Conservation (phyloP, 192 early-diverging fungal genomes). For the Linnemannia hyalina region DNA sequence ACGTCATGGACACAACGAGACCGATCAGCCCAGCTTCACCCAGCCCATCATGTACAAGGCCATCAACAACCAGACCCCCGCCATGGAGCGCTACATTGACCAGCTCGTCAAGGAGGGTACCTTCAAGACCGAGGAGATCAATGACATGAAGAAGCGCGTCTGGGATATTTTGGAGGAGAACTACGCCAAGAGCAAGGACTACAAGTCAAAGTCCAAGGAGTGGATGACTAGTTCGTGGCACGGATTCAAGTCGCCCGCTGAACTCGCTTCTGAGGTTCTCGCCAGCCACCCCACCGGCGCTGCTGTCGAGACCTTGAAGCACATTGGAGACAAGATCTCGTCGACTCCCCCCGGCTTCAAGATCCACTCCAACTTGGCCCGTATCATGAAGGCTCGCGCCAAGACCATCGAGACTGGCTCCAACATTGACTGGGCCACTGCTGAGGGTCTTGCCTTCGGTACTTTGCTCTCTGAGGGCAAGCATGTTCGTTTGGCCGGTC, state of each 20-base stretch:
- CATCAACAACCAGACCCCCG: constrained; percentile 88
- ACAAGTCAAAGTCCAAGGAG: constrained; percentile 90
- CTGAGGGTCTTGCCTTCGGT: constrained; percentile 94
- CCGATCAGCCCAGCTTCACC: constrained; percentile 98
- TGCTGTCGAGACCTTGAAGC: constrained; percentile 76
- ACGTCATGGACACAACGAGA: constrained; percentile 98
- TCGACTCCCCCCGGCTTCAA: constrained; percentile 88
- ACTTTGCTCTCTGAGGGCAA: constrained; percentile 91
- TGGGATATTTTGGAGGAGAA: constrained; percentile 95
- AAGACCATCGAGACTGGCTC: constrained; percentile 83
- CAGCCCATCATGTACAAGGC: constrained; percentile 97
- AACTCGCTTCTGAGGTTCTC: constrained; percentile 76
- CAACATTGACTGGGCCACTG: constrained; percentile 97
- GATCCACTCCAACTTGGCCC: constrained; percentile 86
- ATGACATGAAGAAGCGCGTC: constrained; percentile 90
- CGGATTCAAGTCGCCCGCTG: constrained; percentile 82
- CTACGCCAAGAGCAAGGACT: constrained; percentile 89
- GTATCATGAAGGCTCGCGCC: constrained; percentile 87
- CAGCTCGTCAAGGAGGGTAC: constrained; percentile 88
- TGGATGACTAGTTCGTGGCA: constrained; percentile 97
- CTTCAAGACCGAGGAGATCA: constrained; percentile 85
- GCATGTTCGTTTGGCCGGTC: constrained; percentile 94
- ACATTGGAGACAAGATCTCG: constrained; percentile 87
- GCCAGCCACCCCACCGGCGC: constrained; percentile 80
- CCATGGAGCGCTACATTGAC: constrained; percentile 86